phyloP scores from a whole-genome alignment of 495 filamentous ascomycete species.

The Xylaria intraflava region DNA sequence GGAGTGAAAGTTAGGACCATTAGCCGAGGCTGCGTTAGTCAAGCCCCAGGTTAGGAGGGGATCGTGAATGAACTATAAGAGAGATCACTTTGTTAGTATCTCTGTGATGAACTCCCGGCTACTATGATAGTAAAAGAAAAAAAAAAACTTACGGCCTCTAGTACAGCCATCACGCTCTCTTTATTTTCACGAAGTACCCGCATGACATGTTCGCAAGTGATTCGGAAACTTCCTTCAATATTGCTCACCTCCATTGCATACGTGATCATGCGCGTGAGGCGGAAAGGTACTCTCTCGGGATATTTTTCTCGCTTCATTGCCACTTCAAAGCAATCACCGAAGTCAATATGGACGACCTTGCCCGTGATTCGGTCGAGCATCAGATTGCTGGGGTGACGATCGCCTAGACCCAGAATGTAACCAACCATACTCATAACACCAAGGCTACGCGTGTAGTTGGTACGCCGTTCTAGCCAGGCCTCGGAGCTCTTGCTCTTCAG shows the following conservation, averaged over 20 bases:
- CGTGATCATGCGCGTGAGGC: constrained; percentile 94
- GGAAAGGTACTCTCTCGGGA: constrained; percentile 94
- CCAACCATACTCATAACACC: constrained; percentile 99
- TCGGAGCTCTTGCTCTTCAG: constrained; percentile 97
- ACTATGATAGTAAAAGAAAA: constrained; percentile 1
- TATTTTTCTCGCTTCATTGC: constrained; percentile 99
- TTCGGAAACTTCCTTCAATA: constrained; percentile 95
- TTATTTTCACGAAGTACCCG: constrained; percentile 93
- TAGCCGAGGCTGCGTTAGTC: constrained; percentile 72
- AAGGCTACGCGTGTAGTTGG: constrained; percentile 94
- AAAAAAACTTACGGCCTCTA: constrained; percentile 76
- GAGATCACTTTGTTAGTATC: constrained; percentile 17
- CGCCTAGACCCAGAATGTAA: constrained; percentile 93
- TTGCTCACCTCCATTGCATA: constrained; percentile 99
- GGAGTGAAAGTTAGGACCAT: constrained; percentile 69
- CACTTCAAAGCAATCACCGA: constrained; percentile 98
- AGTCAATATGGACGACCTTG: constrained; percentile 96
- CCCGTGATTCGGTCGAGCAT: constrained; percentile 94
- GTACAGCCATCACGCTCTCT: constrained; percentile 94
- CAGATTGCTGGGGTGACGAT: constrained; percentile 93
- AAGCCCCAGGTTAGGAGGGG: constrained; percentile 96
- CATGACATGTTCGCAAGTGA: constrained; percentile 98
- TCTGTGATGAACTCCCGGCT: neutral
- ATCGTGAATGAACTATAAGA: constrained; percentile 84
- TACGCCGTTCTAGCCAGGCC: constrained; percentile 91